Evolutionary conservation across 2,329 filamentous ascomycete species (phyloP), one percentile per base, ranked within the genome.

Genomic region (Verticillium dahliae): DNA sequence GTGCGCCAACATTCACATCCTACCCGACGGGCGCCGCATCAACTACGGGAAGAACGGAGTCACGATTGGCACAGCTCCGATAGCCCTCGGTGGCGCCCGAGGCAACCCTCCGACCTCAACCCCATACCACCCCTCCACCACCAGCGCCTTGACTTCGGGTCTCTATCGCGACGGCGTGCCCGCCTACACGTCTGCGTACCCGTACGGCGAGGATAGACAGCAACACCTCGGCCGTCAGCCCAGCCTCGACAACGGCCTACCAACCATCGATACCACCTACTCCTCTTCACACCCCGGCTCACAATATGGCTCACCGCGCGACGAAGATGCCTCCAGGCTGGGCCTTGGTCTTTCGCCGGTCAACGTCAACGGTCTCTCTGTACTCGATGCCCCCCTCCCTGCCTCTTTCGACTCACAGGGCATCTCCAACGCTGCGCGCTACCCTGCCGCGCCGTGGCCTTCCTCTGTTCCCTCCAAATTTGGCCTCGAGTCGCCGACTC

Each of bases 371-470:
- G 85, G 84, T 2, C 74, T 97, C n/a, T 95, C 91, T n/a, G 91
- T 96, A 14, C 84, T 97, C 65, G 94, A 98, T 76, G 95, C 92
- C 2, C 92, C 92, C 15, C 84, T 98, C 9, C 95, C 95, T 1
- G 91, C 93, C 9, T 98, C 94, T 0, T 97, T 98, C 73, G 95
- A 98, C 75, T 96, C 92, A 69, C 95, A 97, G 70, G 94, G 93
- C 58, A 91, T 97, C 60, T 97, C 93, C 11, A 91, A 94, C 73
- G 92, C 92, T 65, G 93, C 94, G 18, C 87, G 92, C 63, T 92
- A 93, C 72, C 81, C 81, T 18, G 79, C 76, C 37, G 95, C 91
- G 0, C 92, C 93, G 0, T 92, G 96, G 75, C 93, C 94, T 7
- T 91, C 93, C 0, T 98, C 94, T 0, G 90, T 98, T 11, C 95